Evolutionary conservation across 2,329 filamentous ascomycete genomes (phyloP), one percentile per base, ranked within the genome.

Genomic region (Pyrenophora teres): DNA sequence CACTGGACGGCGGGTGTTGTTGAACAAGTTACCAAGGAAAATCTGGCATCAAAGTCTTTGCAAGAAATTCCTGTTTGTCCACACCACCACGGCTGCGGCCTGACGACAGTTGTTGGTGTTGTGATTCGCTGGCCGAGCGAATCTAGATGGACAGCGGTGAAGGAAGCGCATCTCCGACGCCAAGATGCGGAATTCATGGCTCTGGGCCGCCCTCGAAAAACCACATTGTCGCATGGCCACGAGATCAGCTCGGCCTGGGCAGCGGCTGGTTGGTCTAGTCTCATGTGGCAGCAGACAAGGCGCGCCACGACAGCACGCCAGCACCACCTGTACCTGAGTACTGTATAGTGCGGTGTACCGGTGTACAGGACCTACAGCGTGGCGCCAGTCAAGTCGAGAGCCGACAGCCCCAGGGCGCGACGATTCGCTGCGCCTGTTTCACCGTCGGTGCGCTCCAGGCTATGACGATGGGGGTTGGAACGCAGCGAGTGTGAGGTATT

Each of bases 401-500:
- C 47, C 44, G 47, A 51, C 39, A 25, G 8, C 27, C 25, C 31
- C 38, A 51, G 47, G 19, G 50, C 40, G 37, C 40, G 23, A 46
- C 58, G 47, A 65, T 62, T 62, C 50, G 63, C 53, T 48, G 57
- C 38, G 48, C 55, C 31, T 52, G 63, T 60, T 69, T 63, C 59
- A 62, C 42, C 27, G 59, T 45, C 62, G 46, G 53, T 57, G 55
- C 54, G 58, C 42, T 5, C 47, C 38, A 52, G 49, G 49, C 49
- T 18, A 42, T 44, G 32, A 58, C 46, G 51, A 54, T 62, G 59
- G 47, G 62, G 62, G 50, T 53, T 62, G 59, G 47, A 62, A 63
- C 59, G 40, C 33, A 23, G 54, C 50, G 56, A 49, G 58, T 58
- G 46, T 56, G 64, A 57, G 55, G 52, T 50, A 43, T 19, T 47